A percentile compares a stretch with the other conserved stretches of the same genome.
phyloP scores from a whole-genome alignment of 495 filamentous ascomycete species.

The Cenococcum geophilum region DNA sequence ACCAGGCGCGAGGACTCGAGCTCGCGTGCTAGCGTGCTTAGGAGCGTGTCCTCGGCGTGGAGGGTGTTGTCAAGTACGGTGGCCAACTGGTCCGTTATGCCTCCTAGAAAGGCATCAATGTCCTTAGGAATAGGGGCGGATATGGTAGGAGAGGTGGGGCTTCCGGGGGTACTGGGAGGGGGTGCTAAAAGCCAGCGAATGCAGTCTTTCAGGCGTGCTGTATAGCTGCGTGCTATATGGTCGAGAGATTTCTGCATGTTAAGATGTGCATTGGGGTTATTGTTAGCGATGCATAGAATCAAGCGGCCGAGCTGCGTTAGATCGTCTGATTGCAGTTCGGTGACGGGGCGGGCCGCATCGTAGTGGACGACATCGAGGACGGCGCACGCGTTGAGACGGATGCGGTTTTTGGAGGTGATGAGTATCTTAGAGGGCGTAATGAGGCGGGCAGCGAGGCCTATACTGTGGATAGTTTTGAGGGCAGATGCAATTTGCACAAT shows the following conservation, averaged over 20 bases:
- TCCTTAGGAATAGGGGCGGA: slow-evolving; percentile 45
- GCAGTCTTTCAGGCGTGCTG: slow-evolving; percentile 63
- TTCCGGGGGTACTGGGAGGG: slow-evolving; percentile 19
- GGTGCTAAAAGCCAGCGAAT: slow-evolving; percentile 66
- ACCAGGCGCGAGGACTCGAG: slow-evolving; percentile 87
- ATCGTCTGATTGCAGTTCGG: slow-evolving; percentile 81
- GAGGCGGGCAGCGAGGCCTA: slow-evolving; percentile 73
- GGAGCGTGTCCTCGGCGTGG: slow-evolving; percentile 67
- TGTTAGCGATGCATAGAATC: slow-evolving; percentile 69
- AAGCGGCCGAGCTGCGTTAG: slow-evolving; percentile 79
- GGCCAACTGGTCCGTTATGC: slow-evolving; percentile 67
- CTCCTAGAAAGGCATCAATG: slow-evolving; percentile 69
- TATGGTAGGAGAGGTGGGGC: slow-evolving; percentile 36
- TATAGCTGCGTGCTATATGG: slow-evolving; percentile 64
- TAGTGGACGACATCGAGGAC: slow-evolving; percentile 81
- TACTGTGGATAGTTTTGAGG: slow-evolving; percentile 75
- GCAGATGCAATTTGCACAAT: slow-evolving; percentile 87
- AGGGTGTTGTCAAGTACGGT: slow-evolving; percentile 66
- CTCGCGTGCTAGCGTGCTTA: slow-evolving; percentile 63
- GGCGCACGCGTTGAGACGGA: slow-evolving; percentile 82
- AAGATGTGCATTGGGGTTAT: slow-evolving; percentile 51
- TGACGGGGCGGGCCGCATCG: slow-evolving; percentile 56
- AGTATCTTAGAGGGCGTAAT: slow-evolving; percentile 82
- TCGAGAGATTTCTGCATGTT: slow-evolving; percentile 61
- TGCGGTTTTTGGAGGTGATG: slow-evolving; percentile 71